Conservation (phyloP, 2,329 filamentous ascomycete genomes). For the Ophiostoma novo-ulmi region DNA sequence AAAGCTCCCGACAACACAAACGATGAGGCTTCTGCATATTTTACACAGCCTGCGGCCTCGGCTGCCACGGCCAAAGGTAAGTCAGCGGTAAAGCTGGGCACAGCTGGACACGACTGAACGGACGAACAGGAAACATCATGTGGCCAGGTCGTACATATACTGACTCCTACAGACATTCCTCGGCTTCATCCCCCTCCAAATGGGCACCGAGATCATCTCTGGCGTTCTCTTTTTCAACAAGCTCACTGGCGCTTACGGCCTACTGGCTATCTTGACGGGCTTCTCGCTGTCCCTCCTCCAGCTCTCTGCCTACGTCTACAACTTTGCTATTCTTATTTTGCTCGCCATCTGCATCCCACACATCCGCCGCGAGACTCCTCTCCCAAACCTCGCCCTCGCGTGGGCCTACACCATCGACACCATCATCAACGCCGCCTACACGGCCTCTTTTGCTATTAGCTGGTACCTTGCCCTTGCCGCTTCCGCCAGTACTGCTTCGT, state of each 20-base stretch:
- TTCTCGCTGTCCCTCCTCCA: conserved; percentile 77
- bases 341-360: conserved; percentile 69
- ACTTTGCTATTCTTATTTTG: conserved; percentile 62
- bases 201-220: conserved; percentile 78
- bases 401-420: conserved; percentile 84
- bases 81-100: background rate
- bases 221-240: conserved; percentile 86
- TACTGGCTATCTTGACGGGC: conserved; percentile 83
- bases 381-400: conserved; percentile 74
- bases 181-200: conserved; percentile 78
- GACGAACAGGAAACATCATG: background rate
- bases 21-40: conserved; percentile 21
- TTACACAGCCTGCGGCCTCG: conserved; percentile 28
- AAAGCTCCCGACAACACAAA: conserved; percentile 2
- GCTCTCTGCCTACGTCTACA: conserved; percentile 88
- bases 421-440: conserved; percentile 75
- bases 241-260: conserved; percentile 81
- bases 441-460: conserved; percentile 70
- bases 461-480: conserved; percentile 61
- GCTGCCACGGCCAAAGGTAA: conserved; percentile 27
- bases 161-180: conserved; percentile 64
- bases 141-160: background rate
- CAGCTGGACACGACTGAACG: background rate
- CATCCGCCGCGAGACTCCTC: conserved; percentile 70
- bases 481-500: background rate